Evolutionary conservation across 1,139 yeast species (phyloP).

Genomic region (Pneumocystis murina): DNA sequence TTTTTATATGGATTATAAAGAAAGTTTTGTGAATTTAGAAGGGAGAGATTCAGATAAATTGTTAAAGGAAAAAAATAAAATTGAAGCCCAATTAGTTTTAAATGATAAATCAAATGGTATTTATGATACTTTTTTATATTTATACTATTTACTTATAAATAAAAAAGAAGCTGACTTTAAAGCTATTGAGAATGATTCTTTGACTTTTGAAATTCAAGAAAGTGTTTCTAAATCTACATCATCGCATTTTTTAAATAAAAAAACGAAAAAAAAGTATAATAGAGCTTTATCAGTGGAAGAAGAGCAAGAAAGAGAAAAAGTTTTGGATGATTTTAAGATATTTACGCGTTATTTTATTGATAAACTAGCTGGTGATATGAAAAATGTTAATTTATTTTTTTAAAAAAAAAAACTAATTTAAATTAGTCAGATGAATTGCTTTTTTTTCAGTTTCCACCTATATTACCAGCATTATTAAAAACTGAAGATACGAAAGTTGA

Average conservation of each 20-base stretch:
- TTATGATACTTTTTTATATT: not conserved
- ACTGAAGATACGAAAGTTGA: constrained; percentile 14
- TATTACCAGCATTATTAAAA: constrained; percentile 38
- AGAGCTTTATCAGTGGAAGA: not conserved
- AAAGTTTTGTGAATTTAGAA: not conserved
- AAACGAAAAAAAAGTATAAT: not conserved
- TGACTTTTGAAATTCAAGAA: not conserved
- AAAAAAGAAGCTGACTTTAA: not conserved
- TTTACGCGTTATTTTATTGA: not conserved
- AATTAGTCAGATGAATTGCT: constrained; percentile 27
- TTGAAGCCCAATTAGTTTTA: not conserved
- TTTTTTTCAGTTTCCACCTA: constrained; percentile 58
- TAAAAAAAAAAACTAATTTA: not conserved
- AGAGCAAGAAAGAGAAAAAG: not conserved
- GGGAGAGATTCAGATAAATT: not conserved
- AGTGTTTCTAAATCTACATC: not conserved
- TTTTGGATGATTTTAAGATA: not conserved
- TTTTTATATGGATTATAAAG: not conserved
- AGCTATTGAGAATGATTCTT: not conserved
- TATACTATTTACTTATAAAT: not conserved
- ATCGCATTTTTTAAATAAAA: not conserved
- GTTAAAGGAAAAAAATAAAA: not conserved
- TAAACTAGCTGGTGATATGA: not conserved
- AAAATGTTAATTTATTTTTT: not conserved
- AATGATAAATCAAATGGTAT: not conserved